Base-by-base conservation (phyloP, 2,329 filamentous ascomycete genomes). In the Xylariaceae sp. region DNA sequence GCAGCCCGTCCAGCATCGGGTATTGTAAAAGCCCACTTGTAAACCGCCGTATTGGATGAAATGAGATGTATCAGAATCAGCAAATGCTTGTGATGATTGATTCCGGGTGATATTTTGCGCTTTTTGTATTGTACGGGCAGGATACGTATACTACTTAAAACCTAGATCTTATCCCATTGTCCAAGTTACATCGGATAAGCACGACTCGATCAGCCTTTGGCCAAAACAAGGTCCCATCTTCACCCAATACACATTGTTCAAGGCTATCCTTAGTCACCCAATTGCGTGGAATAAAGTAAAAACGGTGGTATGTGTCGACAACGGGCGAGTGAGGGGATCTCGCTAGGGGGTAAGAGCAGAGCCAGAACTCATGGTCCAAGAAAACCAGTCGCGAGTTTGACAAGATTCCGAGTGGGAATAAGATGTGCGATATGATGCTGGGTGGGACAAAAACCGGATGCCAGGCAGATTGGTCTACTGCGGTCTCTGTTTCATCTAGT, bases 231-330 rank as follows among this genome's bases (percentile, higher is more conserved):
- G 42, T 44, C 3, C 42, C 42, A 33, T 44, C 42, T 11, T 33
- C 35, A 2, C 34, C 42, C 17, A 44, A 11, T 16, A 17, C 23
- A 6, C 42, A 44, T 8, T 44, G 42, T 10, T 44, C 42, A 11
- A 44, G 7, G n/a, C 42, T 44, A 12, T 38, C 23, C 8, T 8
- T 38, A 10, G 42, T 32, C 10, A 44, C 19, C 34, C 35, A 44
- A 11, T 38, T 22, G 19, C 42, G 42, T 3, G 42, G 35, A 14
- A 44, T 33, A 20, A 44, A 44, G 23, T 44, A 44, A 14, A 44
- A 32, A n/a, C 34, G 35, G 20, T 44, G 22, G 16, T 44, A 44
- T 10, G 19, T 22, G 11, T 33, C 42, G 5, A 25, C 34, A 7
- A 27, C 34, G 6, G 42, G 14, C 10, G 42, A 44, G 25, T 37